These are phyloP conservation scores for Arthonia radiata DNA, from an alignment of 495 filamentous ascomycete species.

Conservation along the genomic window DNA sequence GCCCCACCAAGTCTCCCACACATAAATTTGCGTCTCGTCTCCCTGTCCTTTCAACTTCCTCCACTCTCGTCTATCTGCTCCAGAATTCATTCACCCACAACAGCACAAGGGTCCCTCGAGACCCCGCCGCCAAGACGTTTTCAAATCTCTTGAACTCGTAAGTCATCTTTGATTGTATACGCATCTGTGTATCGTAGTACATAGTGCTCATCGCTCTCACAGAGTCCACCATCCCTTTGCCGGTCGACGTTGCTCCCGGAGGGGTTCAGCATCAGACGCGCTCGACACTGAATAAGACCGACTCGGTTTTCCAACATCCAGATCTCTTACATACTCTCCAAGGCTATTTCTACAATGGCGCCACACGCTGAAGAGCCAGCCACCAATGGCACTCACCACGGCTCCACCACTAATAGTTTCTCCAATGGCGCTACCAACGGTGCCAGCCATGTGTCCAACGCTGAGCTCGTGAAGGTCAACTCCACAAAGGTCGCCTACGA, in stretches of 20 bases:
- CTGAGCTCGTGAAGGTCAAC: slow-evolving; percentile 56
- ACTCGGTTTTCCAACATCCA: slow-evolving; percentile 8
- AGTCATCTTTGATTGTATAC: slow-evolving; percentile 10
- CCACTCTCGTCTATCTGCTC: too few species aligned
- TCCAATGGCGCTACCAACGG: slow-evolving; percentile 42
- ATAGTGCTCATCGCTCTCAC: slow-evolving; percentile 1
- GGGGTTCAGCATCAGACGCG: slow-evolving; percentile 69
- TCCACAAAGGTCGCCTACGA: slow-evolving; percentile 88
- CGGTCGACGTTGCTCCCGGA: slow-evolving; percentile 76
- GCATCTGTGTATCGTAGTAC: not conserved
- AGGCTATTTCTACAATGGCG: slow-evolving; percentile 34
- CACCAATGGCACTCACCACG: too few species aligned
- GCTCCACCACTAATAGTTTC: too few species aligned
- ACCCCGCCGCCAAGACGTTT: slow-evolving; percentile 75
- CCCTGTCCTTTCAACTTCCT: too few species aligned
- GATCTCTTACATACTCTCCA: not conserved
- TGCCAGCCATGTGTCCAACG: slow-evolving; percentile 12
- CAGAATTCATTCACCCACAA: too few species aligned
- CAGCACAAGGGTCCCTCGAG: too few species aligned
- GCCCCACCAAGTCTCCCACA: too few species aligned
- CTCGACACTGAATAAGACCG: slow-evolving; percentile 34
- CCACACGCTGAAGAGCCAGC: slow-evolving; percentile 69
- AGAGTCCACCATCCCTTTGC: slow-evolving; percentile 95
- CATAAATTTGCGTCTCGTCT: too few species aligned
- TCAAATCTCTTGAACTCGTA: slow-evolving; percentile 80